Evolutionary conservation across 305 asterid genomes (phyloP), one percentile per base, ranked within the genome.

Genomic region (Solanum hybrid): DNA sequence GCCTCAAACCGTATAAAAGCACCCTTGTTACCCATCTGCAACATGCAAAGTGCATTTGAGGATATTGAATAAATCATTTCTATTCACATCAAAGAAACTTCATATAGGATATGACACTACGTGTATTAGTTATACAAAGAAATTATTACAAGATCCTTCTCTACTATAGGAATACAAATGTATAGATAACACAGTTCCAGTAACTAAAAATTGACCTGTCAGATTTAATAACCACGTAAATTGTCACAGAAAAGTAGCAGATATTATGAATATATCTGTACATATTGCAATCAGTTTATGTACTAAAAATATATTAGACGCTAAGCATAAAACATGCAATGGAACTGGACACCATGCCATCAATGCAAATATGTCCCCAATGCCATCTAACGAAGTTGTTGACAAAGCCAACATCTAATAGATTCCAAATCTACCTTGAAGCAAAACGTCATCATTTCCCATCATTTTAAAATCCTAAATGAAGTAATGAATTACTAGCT

Each of bases 11-110:
- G 98, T 93, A 97, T 97, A 88, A 97, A 97, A 73, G 99, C 99
- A 7, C 99, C 99, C 89, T 97, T 97, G 96, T 97, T 97, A 87
- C 99, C 99, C 99, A 97, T 97, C 99, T 97, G 98, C 87, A 77
- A 78, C 88, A 39, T 83, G 92, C 39, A 90, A 87, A 88, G 72
- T 88, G 90, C 76, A 91, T 31, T 57, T 80, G 76, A 88, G 79
- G 31, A 88, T 37, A 73, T 38, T 15, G 7, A 37, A 31, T 6
- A 51, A 51, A 17, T 10, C 26, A 84, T 84, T 51, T 51, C 45
- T 17, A 84, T 84, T 10, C 76, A 84, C 41, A 51, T 51, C 88
- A 51, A 51, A 2, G 88, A 22, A 84, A 84, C 75, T 29, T 84
- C 76, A 31, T 51, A 6, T 8, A 41, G 72, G 24, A 39, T 11